A percentile compares a stretch with the other conserved stretches of the same genome.
phyloP scores from a whole-genome alignment of 1,139 yeast genomes.

The Zygoascus sp. region DNA sequence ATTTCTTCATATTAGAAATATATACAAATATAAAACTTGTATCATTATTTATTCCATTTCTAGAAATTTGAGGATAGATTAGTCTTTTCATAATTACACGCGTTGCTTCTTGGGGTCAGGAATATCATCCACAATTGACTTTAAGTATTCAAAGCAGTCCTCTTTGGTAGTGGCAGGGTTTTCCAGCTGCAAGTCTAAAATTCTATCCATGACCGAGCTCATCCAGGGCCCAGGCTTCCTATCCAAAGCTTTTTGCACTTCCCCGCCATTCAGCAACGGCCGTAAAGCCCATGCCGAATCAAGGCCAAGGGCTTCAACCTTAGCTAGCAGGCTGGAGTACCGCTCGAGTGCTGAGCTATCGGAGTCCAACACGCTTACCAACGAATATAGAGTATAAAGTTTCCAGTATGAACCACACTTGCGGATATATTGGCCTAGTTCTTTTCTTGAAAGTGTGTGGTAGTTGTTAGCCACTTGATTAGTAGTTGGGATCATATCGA shows the following conservation, averaged over 20 bases:
- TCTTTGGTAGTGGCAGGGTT: slow-evolving; percentile 52
- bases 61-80: neutral
- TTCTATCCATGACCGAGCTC: slow-evolving; percentile 48
- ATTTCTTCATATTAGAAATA: neutral
- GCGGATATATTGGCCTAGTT: slow-evolving; percentile 57
- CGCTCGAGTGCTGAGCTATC: slow-evolving; percentile 8
- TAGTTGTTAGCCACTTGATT: slow-evolving; percentile 24
- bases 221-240: slow-evolving; percentile 85
- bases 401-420: slow-evolving; percentile 51
- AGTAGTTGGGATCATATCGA: slow-evolving; percentile 32
- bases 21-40: neutral
- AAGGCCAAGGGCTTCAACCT: slow-evolving; percentile 24
- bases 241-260: slow-evolving; percentile 46
- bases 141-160: slow-evolving; percentile 39
- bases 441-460: slow-evolving; percentile 41
- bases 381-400: slow-evolving; percentile 36
- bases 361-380: slow-evolving; percentile 19
- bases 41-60: neutral
- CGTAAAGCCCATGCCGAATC: slow-evolving; percentile 32
- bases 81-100: too few relatives aligned
- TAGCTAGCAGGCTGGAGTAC: slow-evolving; percentile 19
- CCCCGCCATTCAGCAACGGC: slow-evolving; percentile 56
- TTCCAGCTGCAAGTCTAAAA: slow-evolving; percentile 72
- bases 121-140: neutral
- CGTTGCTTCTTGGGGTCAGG: slow-evolving; percentile 4